Evolutionary conservation across 1,139 yeast genomes (phyloP).

Genomic region (Wickerhamomyces sp.): DNA sequence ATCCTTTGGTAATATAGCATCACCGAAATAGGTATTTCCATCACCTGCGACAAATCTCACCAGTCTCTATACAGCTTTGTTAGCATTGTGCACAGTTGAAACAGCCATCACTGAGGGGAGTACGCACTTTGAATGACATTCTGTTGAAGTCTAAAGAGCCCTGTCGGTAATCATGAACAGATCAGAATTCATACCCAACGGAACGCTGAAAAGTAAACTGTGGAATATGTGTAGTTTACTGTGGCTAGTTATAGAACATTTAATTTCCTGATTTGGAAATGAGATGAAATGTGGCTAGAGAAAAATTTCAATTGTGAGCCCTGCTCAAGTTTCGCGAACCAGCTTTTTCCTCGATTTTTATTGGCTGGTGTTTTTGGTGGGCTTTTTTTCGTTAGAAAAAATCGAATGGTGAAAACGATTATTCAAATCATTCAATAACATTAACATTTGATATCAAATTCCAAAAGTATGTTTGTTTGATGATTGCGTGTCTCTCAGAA

Average conservation of each 20-base stretch:
- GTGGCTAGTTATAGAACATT: neutral
- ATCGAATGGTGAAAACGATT: slow-evolving; percentile 3
- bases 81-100: no score
- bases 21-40: slow-evolving; percentile 39
- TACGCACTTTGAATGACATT: slow-evolving; percentile 3
- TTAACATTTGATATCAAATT: slow-evolving; percentile 1
- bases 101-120: no score
- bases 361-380: slow-evolving; percentile 2
- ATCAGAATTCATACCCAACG: no score
- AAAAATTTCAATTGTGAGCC: neutral
- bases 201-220: no score
- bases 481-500: no score
- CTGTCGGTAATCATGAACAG: no score
- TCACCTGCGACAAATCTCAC: slow-evolving; percentile 38
- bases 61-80: slow-evolving; percentile 19
- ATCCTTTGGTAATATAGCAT: slow-evolving; percentile 30
- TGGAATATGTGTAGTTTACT: no score
- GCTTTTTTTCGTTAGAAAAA: neutral
- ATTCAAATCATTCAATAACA: no score
- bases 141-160: neutral
- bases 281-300: slow-evolving; percentile 3
- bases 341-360: neutral
- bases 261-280: neutral
- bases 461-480: slow-evolving; percentile 4
- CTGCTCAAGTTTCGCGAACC: neutral